A percentile compares a stretch with the other conserved stretches of the same genome.
These are phyloP conservation scores for Botrytis fabae DNA, from an alignment of 2,329 filamentous ascomycete species.

Conservation along the genomic window DNA sequence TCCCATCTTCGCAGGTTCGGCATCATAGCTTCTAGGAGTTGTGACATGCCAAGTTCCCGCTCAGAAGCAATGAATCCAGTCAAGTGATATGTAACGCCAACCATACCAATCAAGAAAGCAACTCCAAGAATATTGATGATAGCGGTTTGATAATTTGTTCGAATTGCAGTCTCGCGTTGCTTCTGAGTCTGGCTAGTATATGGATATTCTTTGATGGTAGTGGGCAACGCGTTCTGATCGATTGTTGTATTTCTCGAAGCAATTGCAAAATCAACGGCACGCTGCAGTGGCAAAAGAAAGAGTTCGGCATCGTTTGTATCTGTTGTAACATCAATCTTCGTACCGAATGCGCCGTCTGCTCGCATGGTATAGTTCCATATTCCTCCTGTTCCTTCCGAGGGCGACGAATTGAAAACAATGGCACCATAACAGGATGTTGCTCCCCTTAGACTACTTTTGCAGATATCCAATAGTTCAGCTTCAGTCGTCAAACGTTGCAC, in stretches of 20 bases:
- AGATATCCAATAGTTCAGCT: constrained; percentile 60
- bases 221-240: constrained; percentile 45
- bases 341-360: constrained; percentile 69
- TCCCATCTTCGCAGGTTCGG: constrained; percentile 73
- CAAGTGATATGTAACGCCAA: constrained; percentile 83
- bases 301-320: constrained; percentile 72
- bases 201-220: constrained; percentile 64
- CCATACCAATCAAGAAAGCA: constrained; percentile 74
- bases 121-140: constrained; percentile 77
- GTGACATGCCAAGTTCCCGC: constrained; percentile 82
- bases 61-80: constrained; percentile 84
- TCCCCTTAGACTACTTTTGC: constrained; percentile 63
- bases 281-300: constrained; percentile 77
- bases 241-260: constrained; percentile 52
- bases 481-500: constrained; percentile 56
- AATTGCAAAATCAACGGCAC: constrained; percentile 75
- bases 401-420: constrained; percentile 73
- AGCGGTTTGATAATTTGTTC: constrained; percentile 67
- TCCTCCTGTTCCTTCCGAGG: constrained; percentile 63
- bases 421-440: constrained; percentile 73
- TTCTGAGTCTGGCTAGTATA: constrained; percentile 72
- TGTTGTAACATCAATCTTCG: constrained; percentile 63
- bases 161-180: constrained; percentile 65
- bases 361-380: constrained; percentile 87
- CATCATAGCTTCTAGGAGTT: constrained; percentile 90